Conservation (phyloP, 208 protist genomes). For the Leishmania arabica region DNA sequence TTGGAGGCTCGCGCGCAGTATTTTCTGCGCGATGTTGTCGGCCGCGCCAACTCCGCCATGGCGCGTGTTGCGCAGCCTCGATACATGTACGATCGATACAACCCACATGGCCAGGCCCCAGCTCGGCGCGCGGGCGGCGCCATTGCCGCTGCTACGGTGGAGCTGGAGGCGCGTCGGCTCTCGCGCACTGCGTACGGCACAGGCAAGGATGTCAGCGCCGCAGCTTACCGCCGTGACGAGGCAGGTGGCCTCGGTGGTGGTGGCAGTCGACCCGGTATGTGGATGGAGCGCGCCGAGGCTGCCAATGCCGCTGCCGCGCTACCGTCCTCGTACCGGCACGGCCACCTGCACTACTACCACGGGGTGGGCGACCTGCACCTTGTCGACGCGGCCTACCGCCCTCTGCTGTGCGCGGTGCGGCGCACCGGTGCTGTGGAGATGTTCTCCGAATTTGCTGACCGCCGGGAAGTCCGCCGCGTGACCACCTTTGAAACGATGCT, state of each 20-base stretch:
- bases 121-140: neutral
- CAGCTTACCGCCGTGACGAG: conserved; percentile 12
- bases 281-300: conserved; percentile 29
- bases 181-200: neutral
- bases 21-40: conserved; percentile 33
- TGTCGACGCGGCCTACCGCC: conserved; percentile 62
- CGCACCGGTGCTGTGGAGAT: conserved; percentile 71
- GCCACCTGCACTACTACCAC: conserved; percentile 22
- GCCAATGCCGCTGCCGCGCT: conserved; percentile 29
- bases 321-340: conserved; percentile 19
- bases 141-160: neutral
- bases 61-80: conserved; percentile 22
- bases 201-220: neutral
- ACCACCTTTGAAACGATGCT: conserved; percentile 65
- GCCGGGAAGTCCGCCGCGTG: conserved; percentile 43
- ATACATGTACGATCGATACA: conserved; percentile 44
- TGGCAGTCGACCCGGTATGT: conserved; percentile 9
- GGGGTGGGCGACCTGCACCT: conserved; percentile 63
- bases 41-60: conserved; percentile 25
- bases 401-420: conserved; percentile 74
- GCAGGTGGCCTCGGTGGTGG: conserved; percentile 13
- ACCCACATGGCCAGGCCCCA: conserved; percentile 12
- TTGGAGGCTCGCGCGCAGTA: conserved; percentile 30
- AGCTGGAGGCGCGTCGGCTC: conserved; percentile 4
- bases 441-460: conserved; percentile 50